Conservation (phyloP, 2,329 filamentous ascomycete species). For the Neurospora sp. region DNA sequence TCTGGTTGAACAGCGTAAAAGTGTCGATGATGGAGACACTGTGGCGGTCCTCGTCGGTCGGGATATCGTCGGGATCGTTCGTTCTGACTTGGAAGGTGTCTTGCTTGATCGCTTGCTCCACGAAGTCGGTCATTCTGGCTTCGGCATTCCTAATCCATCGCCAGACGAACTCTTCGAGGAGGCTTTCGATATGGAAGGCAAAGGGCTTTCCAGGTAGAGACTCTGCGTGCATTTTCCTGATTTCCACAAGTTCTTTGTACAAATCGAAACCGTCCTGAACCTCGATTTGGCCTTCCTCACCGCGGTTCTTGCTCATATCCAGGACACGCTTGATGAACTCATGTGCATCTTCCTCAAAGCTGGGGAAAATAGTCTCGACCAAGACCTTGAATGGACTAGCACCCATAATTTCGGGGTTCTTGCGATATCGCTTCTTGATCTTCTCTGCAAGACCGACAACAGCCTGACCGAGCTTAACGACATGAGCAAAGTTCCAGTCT, state of each 20-base stretch:
- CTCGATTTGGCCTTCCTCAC: slow-evolving; percentile 55
- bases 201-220: slow-evolving; percentile 66
- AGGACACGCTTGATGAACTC: slow-evolving; percentile 79
- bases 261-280: slow-evolving; percentile 90
- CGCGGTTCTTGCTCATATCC: slow-evolving; percentile 56
- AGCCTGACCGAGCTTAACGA: slow-evolving; percentile 78
- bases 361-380: slow-evolving; percentile 74
- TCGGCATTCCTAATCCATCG: slow-evolving; percentile 83
- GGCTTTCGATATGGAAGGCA: slow-evolving; percentile 75
- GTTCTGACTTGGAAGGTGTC: slow-evolving; percentile 73
- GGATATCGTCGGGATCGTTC: slow-evolving; percentile 49
- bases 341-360: slow-evolving; percentile 80
- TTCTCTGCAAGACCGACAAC: slow-evolving; percentile 79
- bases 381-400: slow-evolving; percentile 56
- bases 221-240: slow-evolving; percentile 69
- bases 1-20: slow-evolving; percentile 88
- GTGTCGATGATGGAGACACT: slow-evolving; percentile 90
- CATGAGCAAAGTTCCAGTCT: slow-evolving; percentile 83
- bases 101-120: slow-evolving; percentile 83
- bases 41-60: slow-evolving; percentile 74
- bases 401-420: slow-evolving; percentile 80
- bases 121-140: slow-evolving; percentile 66
- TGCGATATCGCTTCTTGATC: slow-evolving; percentile 86
- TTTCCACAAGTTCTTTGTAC: slow-evolving; percentile 78
- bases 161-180: slow-evolving; percentile 90